Conservation (phyloP, 495 filamentous ascomycete genomes). For the Penicillium atrosanguineum region DNA sequence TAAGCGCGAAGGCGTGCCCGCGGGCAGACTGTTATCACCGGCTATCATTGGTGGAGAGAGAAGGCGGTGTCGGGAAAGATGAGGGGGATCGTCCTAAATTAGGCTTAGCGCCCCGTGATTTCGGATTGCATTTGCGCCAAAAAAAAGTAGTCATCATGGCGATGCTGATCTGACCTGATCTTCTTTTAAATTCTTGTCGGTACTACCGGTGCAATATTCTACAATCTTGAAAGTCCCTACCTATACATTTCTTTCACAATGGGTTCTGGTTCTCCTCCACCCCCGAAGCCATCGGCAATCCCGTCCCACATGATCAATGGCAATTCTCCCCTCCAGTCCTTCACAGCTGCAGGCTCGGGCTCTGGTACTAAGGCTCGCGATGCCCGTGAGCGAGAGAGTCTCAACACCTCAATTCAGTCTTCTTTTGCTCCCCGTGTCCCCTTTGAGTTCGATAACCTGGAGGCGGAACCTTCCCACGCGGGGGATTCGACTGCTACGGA, state of each 20-base stretch:
- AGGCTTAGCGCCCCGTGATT: conserved; percentile 20
- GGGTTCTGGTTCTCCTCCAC: conserved; percentile 41
- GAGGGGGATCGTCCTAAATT: conserved; percentile 8
- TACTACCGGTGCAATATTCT: background rate
- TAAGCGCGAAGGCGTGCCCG: background rate
- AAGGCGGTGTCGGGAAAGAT: conserved; percentile 17
- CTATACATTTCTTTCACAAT: conserved; percentile 21
- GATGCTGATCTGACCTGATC: conserved; percentile 3
- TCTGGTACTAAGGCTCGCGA: conserved; percentile 28
- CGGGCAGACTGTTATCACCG: conserved; percentile 8
- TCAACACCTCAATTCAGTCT: conserved; percentile 52
- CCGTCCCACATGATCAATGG: conserved; percentile 51
- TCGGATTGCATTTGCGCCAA: conserved; percentile 20
- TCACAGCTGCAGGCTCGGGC: conserved; percentile 14
- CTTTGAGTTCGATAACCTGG: conserved; percentile 33
- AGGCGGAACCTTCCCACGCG: conserved; percentile 16
- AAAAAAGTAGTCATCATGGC: conserved; percentile 20
- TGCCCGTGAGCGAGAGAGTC: conserved; percentile 47
- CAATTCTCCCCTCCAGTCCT: conserved; percentile 38
- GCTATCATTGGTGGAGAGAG: background rate
- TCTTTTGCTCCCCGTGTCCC: conserved; percentile 46
- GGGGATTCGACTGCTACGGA: conserved; percentile 20
- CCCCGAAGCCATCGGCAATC: conserved; percentile 45
- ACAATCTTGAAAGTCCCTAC: background rate
- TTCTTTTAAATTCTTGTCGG: background rate